A percentile compares a stretch with the other conserved stretches of the same genome.
Conservation (phyloP, 73 alveolate genomes). For the Blepharisma stoltei region DNA sequence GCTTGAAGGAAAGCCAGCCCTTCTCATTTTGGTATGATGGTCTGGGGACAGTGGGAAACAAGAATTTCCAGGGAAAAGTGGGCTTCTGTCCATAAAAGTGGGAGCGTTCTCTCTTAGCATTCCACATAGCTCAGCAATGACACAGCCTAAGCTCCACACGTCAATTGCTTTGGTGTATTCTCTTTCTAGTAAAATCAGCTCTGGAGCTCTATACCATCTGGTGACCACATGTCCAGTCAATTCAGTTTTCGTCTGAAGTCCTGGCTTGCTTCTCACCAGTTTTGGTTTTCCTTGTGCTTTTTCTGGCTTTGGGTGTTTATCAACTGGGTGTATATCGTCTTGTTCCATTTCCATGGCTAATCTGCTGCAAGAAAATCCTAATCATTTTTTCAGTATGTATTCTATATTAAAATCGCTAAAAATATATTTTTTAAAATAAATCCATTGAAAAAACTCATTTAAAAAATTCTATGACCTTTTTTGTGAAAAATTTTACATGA, state of each 20-base stretch:
- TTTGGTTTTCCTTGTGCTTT: not conserved
- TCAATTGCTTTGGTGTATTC: slow-evolving; percentile 95
- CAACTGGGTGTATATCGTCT: not conserved
- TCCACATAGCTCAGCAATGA: slow-evolving; percentile 89
- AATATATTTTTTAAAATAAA: too few relatives aligned
- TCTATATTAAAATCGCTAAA: too few relatives aligned
- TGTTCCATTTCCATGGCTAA: not conserved
- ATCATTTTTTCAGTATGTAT: too few relatives aligned
- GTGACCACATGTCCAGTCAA: slow-evolving; percentile 96
- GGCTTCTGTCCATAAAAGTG: slow-evolving; percentile 87
- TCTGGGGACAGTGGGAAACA: slow-evolving; percentile 93
- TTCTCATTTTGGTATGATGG: slow-evolving; percentile 66
- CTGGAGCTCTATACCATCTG: slow-evolving; percentile 98
- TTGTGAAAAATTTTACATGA: too few relatives aligned
- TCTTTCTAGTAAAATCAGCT: slow-evolving; percentile 87
- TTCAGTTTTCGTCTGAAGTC: slow-evolving; percentile 54
- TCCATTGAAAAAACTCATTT: too few relatives aligned
- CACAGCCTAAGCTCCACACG: slow-evolving; percentile 95
- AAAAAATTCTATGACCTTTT: too few relatives aligned
- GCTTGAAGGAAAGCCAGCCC: slow-evolving; percentile 77
- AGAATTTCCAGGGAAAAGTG: slow-evolving; percentile 93
- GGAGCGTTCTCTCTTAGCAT: slow-evolving; percentile 95
- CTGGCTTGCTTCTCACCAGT: not conserved
- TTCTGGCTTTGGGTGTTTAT: slow-evolving; percentile 7
- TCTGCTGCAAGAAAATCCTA: not conserved